Evolutionary conservation across 345 rosid genomes (phyloP), one percentile per base, ranked within the genome.

Genomic region (Linum usitatissimum): DNA sequence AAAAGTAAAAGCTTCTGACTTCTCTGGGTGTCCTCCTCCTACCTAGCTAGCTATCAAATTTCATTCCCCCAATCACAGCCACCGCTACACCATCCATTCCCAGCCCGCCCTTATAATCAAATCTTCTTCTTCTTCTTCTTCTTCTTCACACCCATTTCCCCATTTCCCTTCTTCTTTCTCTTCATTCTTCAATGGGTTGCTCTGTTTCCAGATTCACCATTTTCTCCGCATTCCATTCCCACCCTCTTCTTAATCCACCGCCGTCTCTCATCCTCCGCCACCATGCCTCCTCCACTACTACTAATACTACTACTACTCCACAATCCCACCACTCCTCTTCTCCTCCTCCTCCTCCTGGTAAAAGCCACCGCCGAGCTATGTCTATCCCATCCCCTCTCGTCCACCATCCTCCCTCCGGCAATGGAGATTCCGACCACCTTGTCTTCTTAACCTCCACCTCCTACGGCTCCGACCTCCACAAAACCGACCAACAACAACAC

Each of bases 391-490:
- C 85, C 53, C 95, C 95, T 19, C 65, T 88, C 28, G 89, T 91
- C 66, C 96, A 91, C 62, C 96, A 91, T 65, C 98, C 86, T 7
- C 96, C 98, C 17, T 76, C 83, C 38, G 75, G 72, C 61, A 86
- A 88, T 74, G 96, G 98, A 63, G 98, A 88, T 49, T 81, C 89
- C 57, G 86, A 86, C 57, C 98, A 91, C 69, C 86, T 91, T 49
- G 98, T 91, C 19, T 86, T 92, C 1, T 78, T 91, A 63, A 91
- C 89, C 0, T 86, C 96, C 48, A 81, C 92, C 51, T 85, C 95
- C 1, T 91, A 91, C 62, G 96, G 96, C 65, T 91, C 96, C 53
- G 86, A 86, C 60, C 78, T 77, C 69, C 73, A 77, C 72, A 55
- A 23, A 23, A 78, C 55, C 81, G 84, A 48, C 79, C 64, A 66